Base-by-base conservation (phyloP, 345 rosid species). In the Syzygium aqueum region DNA sequence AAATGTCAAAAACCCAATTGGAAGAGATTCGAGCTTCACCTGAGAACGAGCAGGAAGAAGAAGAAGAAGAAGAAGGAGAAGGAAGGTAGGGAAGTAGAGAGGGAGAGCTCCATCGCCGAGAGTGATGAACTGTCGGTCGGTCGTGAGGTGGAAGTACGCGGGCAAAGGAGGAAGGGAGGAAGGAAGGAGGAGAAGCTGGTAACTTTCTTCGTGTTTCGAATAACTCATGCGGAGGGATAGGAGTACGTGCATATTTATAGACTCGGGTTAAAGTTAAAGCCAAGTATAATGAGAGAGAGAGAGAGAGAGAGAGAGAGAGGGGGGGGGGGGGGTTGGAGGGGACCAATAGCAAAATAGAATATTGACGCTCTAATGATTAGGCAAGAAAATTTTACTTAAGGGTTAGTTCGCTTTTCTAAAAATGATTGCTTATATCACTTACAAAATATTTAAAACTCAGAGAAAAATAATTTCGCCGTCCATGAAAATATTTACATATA, bases 71-170 rank as follows among this genome's bases (percentile, higher is more conserved):
- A 56, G 85, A 37, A 50, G 85, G 40, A 23, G 85, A 85, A 61
- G 88, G 87, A 86, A 90, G 73, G 80, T 67, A 53, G 63, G 87
- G 57, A 53, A 85, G 86, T 49, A 51, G 85, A 49, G 56, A n/a
- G 3, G n/a, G 50, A 53, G 86, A 56, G 52, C 52, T 85, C 49
- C 86, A 85, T 85, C 51, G 73, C 86, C 82, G 49, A 22, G 82
- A 73, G 82, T 11, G 82, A 37, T 5, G 65, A 6, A 73, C 82
- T 73, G 82, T 37, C 82, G 46, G 46, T 43, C 46, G 49, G 49
- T 19, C 82, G 10, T 6, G 49, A 73, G 82, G 49, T 19, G 82
- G 49, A 43, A 43, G 46, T 21, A 37, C 27, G 15, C 27, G 4
- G 4, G 49, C 27, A 73, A 21, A 9, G 37, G 7, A 43, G 46